Percentiles rank a stretch among this genome's conserved stretches.
Conservation (phyloP, 169 alveolate genomes). For the Cryptosporidium bovis region DNA sequence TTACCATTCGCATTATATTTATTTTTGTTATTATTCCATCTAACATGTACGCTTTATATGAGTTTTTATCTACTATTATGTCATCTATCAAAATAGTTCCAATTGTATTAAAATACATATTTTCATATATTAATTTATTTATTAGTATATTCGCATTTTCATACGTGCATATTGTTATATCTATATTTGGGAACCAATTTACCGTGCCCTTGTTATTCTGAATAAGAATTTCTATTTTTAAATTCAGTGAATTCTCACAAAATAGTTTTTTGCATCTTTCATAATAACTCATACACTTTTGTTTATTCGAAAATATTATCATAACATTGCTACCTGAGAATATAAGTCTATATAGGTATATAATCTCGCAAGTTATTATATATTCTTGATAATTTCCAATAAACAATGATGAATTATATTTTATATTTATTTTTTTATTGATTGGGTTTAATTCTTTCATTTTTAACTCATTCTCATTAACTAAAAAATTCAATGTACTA, state of each 20-base stretch:
- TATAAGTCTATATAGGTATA: slow-evolving; percentile 11
- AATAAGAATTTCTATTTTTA: slow-evolving; percentile 39
- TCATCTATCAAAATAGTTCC: slow-evolving; percentile 52
- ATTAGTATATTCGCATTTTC: slow-evolving; percentile 84
- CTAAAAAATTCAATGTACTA: neutral
- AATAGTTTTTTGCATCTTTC: slow-evolving; percentile 40
- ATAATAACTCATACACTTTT: slow-evolving; percentile 40
- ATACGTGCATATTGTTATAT: slow-evolving; percentile 83
- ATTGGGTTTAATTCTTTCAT: neutral
- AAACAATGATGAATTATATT: slow-evolving; percentile 7
- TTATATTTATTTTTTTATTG: neutral
- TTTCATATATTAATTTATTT: slow-evolving; percentile 75
- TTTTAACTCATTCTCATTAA: neutral
- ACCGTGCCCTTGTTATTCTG: neutral
- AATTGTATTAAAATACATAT: slow-evolving; percentile 34
- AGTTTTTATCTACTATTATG: neutral
- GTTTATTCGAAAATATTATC: slow-evolving; percentile 25
- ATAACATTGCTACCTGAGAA: slow-evolving; percentile 44
- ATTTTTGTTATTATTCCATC: slow-evolving; percentile 42
- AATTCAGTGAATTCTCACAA: slow-evolving; percentile 31
- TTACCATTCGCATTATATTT: neutral
- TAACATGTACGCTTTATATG: slow-evolving; percentile 7
- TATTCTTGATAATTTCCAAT: slow-evolving; percentile 18
- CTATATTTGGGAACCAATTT: slow-evolving; percentile 72
- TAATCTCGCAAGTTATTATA: slow-evolving; percentile 19